A percentile compares a stretch with the other conserved stretches of the same genome.
Evolutionary conservation across 106 monocot species (phyloP).

Genomic region (Dendrobium huoshanense): DNA sequence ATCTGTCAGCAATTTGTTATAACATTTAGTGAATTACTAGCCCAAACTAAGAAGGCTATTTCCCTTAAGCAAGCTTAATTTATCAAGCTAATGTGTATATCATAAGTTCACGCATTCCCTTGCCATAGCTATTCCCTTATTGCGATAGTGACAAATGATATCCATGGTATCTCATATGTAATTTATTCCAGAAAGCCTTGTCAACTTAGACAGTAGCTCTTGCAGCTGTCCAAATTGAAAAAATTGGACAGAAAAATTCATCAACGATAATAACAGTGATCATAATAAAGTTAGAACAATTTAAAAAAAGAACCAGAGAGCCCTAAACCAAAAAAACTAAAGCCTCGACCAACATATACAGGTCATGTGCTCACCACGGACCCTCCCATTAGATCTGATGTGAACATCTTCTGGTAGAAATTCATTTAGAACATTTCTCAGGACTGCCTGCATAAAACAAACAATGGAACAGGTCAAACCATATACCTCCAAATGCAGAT

Average conservation of each 20-base stretch:
- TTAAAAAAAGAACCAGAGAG: neutral
- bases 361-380: conserved; percentile 54
- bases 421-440: conserved; percentile 57
- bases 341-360: conserved; percentile 1
- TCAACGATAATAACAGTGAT: neutral
- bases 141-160: neutral
- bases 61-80: neutral
- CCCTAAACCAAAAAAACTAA: neutral
- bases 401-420: conserved; percentile 91
- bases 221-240: neutral
- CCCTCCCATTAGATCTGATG: conserved; percentile 65
- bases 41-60: neutral
- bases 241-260: neutral
- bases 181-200: neutral
- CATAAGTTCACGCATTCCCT: neutral
- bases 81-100: neutral
- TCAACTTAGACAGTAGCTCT: neutral
- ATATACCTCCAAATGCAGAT: neutral
- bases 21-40: neutral
- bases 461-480: conserved; percentile 1
- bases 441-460: conserved; percentile 53
- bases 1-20: neutral
- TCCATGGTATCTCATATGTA: neutral
- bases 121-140: neutral
- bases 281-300: neutral